Evolutionary conservation across 1,284 basidiomycete species (phyloP), one percentile per base, ranked within the genome.

Genomic region (Sanghuangporus weigelae): DNA sequence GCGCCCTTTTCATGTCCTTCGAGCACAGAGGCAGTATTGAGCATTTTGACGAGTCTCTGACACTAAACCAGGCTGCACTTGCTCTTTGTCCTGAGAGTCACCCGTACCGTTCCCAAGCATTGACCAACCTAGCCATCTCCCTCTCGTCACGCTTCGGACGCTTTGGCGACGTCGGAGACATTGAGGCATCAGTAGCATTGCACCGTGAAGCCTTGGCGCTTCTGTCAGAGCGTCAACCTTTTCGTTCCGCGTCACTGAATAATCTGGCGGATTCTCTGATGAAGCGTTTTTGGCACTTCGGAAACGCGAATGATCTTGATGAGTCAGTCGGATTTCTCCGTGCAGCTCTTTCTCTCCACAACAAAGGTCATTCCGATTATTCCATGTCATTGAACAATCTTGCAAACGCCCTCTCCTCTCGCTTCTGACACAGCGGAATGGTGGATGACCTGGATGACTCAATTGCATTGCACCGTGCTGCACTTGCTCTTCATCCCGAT

Each of bases 261-360:
- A 38, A 54, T 19, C 51, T 54, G 10, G 51, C 26, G 3, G 36
- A 7, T 54, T 31, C 26, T 19, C 26, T 54, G 14, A 12, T 14
- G n/a, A 51, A 12, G 14, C 49, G 49, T 16, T 51, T 51, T 6
- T 12, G 23, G 23, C 49, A 51, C 14, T 74, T 26, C 65, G 66
- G 31, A 50, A 48, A 5, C 67, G 70, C 14, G 12, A 70, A 67
- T 26, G 65, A 68, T 7, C 42, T 44, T n/a, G 42, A 44, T 2
- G 42, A 44, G n/a, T 12, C 42, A 12, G n/a, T 44, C 42, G 42
- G 11, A n/a, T n/a, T 12, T n/a, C 42, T 12, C n/a, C 42, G 42
- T 44, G 42, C 42, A 12, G n/a, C 42, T 2, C 42, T 44, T 12
- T 12, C 11, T 12, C 42, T 49, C 21, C 48, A 10, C 19, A 14